Evolutionary conservation across 1,284 basidiomycete species (phyloP).

Genomic region (Melampsora americana): DNA sequence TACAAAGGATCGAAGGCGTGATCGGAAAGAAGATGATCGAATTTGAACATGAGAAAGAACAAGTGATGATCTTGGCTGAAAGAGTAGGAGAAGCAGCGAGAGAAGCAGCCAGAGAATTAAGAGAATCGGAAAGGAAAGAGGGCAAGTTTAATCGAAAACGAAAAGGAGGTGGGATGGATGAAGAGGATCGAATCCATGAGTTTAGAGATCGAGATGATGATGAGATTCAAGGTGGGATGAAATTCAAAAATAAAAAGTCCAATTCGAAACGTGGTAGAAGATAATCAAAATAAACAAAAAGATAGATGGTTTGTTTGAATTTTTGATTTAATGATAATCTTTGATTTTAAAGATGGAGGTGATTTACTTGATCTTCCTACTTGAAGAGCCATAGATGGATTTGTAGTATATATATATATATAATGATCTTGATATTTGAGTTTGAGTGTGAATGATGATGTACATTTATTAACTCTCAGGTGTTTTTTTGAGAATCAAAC

Average conservation of each 20-base stretch:
- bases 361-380: too few species aligned
- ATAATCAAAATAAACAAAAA: too few species aligned
- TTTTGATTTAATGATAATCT: too few species aligned
- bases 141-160: conserved; percentile 57
- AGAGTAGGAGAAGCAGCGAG: conserved; percentile 84
- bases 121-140: conserved; percentile 54
- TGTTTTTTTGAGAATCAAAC: too few species aligned
- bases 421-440: too few species aligned
- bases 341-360: too few species aligned
- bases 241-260: conserved; percentile 28
- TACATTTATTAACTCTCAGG: too few species aligned
- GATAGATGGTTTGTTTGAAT: too few species aligned
- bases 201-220: conserved; percentile 82
- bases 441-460: too few species aligned
- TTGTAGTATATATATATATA: too few species aligned
- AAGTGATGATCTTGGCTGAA: conserved; percentile 80
- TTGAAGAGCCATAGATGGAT: too few species aligned
- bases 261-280: too few species aligned
- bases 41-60: conserved; percentile 86
- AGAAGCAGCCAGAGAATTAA: conserved; percentile 76
- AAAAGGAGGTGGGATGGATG: conserved; percentile 59
- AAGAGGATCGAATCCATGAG: conserved; percentile 56
- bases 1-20: conserved; percentile 65
- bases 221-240: conserved; percentile 48
- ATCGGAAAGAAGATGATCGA: conserved; percentile 88